These are phyloP conservation scores for Aspergillus uvarum DNA, from an alignment of 2,329 filamentous ascomycete genomes.

Conservation along the genomic window DNA sequence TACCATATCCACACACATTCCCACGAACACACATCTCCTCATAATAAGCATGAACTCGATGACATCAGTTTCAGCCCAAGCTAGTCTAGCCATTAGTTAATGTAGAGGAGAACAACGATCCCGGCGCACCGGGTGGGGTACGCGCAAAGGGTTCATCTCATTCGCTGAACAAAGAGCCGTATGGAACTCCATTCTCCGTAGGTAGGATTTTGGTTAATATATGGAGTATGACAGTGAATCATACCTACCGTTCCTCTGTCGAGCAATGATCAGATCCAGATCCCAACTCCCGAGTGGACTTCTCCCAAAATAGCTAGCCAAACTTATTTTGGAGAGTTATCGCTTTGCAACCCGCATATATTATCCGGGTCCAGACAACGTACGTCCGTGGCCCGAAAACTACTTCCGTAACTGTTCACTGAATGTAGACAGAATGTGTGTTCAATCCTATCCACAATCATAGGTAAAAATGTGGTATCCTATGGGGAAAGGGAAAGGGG, in stretches of 20 bases:
- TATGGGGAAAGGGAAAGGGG: too few species aligned
- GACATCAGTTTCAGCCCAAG: background rate
- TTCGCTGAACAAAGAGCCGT: background rate
- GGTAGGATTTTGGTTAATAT: background rate
- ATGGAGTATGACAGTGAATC: background rate
- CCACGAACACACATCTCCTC: too few species aligned
- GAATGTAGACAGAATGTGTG: too few species aligned
- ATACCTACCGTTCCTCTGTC: background rate
- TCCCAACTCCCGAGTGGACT: background rate
- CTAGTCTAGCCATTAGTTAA: too few species aligned
- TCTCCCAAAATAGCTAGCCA: background rate
- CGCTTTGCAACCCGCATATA: slow-evolving; percentile 2
- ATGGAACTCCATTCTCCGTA: background rate
- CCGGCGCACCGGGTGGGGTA: background rate
- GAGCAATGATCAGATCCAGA: slow-evolving; percentile 1
- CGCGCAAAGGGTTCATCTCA: background rate
- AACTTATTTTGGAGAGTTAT: background rate
- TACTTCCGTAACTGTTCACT: too few species aligned
- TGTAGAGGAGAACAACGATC: background rate
- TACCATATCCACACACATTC: too few species aligned
- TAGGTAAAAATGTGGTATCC: too few species aligned
- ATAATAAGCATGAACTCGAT: too few species aligned
- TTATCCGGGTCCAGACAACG: background rate
- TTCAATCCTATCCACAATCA: too few species aligned
- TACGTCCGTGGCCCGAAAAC: background rate